Conservation (phyloP, 768 basidiomycete species). For the Sarcomyxa edulis region DNA sequence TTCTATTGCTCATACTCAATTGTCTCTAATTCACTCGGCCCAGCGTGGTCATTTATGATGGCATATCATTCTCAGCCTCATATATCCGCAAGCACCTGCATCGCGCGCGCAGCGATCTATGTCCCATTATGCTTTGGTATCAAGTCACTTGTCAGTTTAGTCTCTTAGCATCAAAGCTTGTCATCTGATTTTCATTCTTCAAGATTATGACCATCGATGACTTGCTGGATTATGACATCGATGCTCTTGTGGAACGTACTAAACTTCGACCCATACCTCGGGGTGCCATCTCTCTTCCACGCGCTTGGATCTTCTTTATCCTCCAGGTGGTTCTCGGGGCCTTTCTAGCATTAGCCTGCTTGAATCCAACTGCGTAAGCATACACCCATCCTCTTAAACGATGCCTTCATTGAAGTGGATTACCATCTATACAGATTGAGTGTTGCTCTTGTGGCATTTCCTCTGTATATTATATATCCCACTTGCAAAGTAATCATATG, state of each 20-base stretch:
- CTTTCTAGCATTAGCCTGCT: too few species aligned
- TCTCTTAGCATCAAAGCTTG: too few species aligned
- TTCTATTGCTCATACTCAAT: background rate
- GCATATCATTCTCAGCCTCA: conserved; percentile 20
- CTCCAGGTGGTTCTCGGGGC: conserved; percentile 18
- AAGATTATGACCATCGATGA: conserved; percentile 29
- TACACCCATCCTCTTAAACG: too few species aligned
- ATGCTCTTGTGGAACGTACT: conserved; percentile 21
- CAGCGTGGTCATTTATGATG: conserved; percentile 27
- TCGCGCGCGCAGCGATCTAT: conserved; percentile 16
- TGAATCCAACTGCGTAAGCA: too few species aligned
- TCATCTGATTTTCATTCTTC: too few species aligned
- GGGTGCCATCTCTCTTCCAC: conserved; percentile 18
- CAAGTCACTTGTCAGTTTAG: conserved; percentile 21
- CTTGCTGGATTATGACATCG: conserved; percentile 22
- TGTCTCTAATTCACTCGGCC: background rate
- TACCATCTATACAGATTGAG: conserved; percentile 11
- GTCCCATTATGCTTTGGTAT: conserved; percentile 24
- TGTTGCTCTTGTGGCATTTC: conserved; percentile 22
- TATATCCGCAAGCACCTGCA: conserved; percentile 11
- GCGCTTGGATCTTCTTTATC: conserved; percentile 23
- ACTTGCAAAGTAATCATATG: conserved; percentile 24
- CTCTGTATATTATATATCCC: conserved; percentile 26
- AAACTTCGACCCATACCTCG: conserved; percentile 20
- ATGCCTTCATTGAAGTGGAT: background rate